These are phyloP conservation scores for Camellia japonica DNA, from an alignment of 148 eudicot species.

Conservation along the genomic window DNA sequence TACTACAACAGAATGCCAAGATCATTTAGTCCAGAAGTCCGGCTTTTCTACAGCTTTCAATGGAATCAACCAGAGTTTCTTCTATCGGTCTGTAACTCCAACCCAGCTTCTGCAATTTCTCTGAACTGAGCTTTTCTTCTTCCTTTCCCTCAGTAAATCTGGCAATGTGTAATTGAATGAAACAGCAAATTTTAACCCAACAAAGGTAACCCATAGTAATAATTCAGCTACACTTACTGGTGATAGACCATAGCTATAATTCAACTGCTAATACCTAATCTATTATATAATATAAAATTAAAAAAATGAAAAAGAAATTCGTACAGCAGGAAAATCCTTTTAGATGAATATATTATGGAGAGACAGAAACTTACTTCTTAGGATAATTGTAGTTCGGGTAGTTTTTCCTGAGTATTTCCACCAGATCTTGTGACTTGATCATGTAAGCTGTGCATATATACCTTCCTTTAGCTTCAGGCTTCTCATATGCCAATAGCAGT, in stretches of 20 bases:
- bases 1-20: neutral
- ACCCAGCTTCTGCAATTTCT: conserved; percentile 37
- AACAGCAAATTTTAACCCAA: neutral
- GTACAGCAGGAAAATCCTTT: neutral
- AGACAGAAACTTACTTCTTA: conserved; percentile 28
- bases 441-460: conserved; percentile 58
- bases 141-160: conserved; percentile 31
- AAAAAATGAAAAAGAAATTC: neutral
- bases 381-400: conserved; percentile 47
- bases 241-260: neutral
- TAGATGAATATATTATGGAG: neutral
- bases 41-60: conserved; percentile 22
- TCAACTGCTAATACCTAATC: neutral
- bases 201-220: neutral
- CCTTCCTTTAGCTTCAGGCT: conserved; percentile 74
- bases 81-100: conserved; percentile 36
- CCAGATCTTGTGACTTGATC: conserved; percentile 41
- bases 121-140: conserved; percentile 16
- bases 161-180: conserved; percentile 13
- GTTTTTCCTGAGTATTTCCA: conserved; percentile 29
- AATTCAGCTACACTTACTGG: neutral
- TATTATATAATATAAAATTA: neutral
- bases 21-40: conserved; percentile 19
- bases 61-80: conserved; percentile 36
- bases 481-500: conserved; percentile 60